Base-by-base conservation (phyloP, 768 basidiomycete species). In the Crepidotus variabilis region DNA sequence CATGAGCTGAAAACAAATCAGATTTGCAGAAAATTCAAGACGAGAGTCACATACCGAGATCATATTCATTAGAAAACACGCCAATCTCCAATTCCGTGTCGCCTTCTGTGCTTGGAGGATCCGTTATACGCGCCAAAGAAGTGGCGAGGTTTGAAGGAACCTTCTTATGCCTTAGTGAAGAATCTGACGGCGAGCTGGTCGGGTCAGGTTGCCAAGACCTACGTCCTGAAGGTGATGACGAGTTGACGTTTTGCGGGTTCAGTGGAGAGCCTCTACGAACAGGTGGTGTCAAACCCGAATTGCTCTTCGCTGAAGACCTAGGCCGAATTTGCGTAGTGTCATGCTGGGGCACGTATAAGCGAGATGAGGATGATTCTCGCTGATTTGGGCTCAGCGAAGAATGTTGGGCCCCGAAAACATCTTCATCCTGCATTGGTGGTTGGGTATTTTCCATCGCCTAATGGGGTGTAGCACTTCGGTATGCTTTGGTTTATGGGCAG, bases 31-130 rank as follows among this genome's bases (percentile, higher is more conserved):
- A 54, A 53, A 57, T 46, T 45, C 16, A 16, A 33, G 34, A 36
- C 47, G 52, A 9, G 54, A 32, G 43, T 28, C 28, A 78, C 87
- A 73, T 67, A 91, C 89, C 81, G 58, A 90, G 74, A 65, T 90
- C 86, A 65, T 89, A 90, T 69, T 91, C 89, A 59, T 91, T 83
- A 0, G 87, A 87, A 69, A 90, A 87, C 39, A 61, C 55, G 56
- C 68, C 61, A n/a, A 57, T 32, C 53, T 71, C 65, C n/a, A 54
- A 50, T 39, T 60, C 66, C 24, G 49, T 35, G 22, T 64, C 60
- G 24, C 43, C 43, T 8, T 48, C 33, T 14, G 47, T 7, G 11
- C 45, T 51, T 24, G 55, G 33, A 1, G 47, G 39, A 16, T 50
- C 55, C 16, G 59, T 61, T 16, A 59, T 49, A 20, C 60, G 63